Percentiles rank a stretch among this genome's conserved stretches.
These are phyloP conservation scores for Amborella trichopoda DNA, from an alignment of 164 flowering plant species.

Conservation along the genomic window DNA sequence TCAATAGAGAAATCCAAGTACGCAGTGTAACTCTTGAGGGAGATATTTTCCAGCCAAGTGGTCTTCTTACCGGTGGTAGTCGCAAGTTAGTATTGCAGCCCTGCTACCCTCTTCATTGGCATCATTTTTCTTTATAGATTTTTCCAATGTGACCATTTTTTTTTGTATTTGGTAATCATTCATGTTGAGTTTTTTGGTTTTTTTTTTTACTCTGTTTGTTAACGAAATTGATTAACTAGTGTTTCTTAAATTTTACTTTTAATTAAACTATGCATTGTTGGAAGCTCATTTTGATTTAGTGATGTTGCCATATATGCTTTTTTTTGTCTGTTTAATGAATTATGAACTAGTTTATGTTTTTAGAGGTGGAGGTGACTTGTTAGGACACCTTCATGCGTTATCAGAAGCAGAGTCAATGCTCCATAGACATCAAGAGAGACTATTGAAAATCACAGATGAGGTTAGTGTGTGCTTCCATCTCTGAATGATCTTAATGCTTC, in stretches of 20 bases:
- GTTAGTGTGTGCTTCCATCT: no score
- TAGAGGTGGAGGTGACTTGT: slow-evolving; percentile 88
- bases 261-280: no score
- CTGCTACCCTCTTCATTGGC: not conserved
- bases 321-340: no score
- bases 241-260: no score
- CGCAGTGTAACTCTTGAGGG: slow-evolving; percentile 95
- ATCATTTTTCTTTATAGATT: not conserved
- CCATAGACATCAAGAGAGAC: slow-evolving; percentile 41
- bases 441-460: slow-evolving; percentile 73
- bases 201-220: no score
- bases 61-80: slow-evolving; percentile 94
- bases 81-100: slow-evolving; percentile 52
- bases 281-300: no score
- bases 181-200: no score
- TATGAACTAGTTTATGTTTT: no score
- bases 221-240: no score
- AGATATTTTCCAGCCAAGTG: slow-evolving; percentile 92
- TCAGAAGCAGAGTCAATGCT: slow-evolving; percentile 64
- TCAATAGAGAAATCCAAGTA: slow-evolving; percentile 39
- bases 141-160: not conserved
- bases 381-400: slow-evolving; percentile 67
- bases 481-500: no score
- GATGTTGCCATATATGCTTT: no score
- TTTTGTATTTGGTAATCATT: not conserved